Conservation (phyloP, 768 basidiomycete genomes). For the Kwoniella shandongensis region DNA sequence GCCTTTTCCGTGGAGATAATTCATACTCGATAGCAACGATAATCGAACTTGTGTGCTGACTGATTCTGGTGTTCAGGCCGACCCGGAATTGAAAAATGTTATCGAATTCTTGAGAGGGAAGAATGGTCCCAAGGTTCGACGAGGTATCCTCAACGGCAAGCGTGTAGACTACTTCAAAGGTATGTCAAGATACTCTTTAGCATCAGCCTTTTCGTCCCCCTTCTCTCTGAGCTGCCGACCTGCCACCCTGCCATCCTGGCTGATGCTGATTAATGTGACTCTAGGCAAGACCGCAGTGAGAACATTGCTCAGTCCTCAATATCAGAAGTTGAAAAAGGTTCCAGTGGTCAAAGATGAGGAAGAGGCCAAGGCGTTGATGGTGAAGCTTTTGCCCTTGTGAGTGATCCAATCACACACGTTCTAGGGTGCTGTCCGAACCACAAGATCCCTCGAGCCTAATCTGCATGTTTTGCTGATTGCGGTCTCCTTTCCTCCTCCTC, state of each 20-base stretch:
- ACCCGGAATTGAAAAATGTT: slow-evolving; percentile 74
- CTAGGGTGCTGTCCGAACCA: background rate
- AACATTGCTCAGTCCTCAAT: slow-evolving; percentile 88
- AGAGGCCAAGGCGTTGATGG: slow-evolving; percentile 69
- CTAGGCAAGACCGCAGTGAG: slow-evolving; percentile 90
- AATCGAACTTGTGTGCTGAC: background rate
- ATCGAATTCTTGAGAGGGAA: slow-evolving; percentile 83
- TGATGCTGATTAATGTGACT: slow-evolving; percentile 6
- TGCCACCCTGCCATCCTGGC: background rate
- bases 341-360: slow-evolving; percentile 67
- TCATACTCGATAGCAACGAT: no score
- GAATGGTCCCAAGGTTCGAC: slow-evolving; percentile 81
- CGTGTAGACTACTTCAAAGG: slow-evolving; percentile 98
- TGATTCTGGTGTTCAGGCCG: slow-evolving; percentile 56
- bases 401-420: slow-evolving; percentile 11
- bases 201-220: no score
- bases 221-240: no score
- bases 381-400: slow-evolving; percentile 67
- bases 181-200: slow-evolving; percentile 54
- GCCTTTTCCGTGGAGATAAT: background rate
- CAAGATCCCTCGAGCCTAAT: no score
- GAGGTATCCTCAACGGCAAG: slow-evolving; percentile 89
- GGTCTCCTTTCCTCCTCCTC: background rate
- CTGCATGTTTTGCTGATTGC: background rate
- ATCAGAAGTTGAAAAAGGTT: slow-evolving; percentile 73